These are phyloP conservation scores for Tylopilus vinaceipallidus DNA, from an alignment of 768 basidiomycete genomes.

Conservation along the genomic window DNA sequence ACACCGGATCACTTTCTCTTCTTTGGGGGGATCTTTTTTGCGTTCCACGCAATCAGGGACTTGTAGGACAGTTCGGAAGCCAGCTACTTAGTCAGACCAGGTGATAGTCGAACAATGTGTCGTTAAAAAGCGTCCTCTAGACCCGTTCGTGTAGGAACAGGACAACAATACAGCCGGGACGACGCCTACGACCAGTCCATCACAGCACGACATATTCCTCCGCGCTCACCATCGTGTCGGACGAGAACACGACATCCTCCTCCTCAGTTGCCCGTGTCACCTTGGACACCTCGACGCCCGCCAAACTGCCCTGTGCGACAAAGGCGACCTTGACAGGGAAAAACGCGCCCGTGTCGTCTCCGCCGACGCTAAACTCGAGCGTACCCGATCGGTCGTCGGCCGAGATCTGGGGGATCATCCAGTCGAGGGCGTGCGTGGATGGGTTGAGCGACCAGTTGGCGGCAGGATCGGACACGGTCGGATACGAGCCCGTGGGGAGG, in stretches of 20 bases:
- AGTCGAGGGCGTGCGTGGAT: conserved; percentile 77
- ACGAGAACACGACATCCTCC: conserved; percentile 53
- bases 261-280: conserved; percentile 53
- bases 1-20: background rate
- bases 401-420: conserved; percentile 74
- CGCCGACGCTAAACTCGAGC: conserved; percentile 87
- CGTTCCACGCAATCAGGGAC: background rate
- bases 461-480: conserved; percentile 67
- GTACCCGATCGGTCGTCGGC: conserved; percentile 69
- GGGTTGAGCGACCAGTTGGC: conserved; percentile 81
- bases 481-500: conserved; percentile 84
- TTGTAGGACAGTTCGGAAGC: background rate
- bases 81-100: background rate
- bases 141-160: background rate
- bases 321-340: conserved; percentile 92
- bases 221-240: conserved; percentile 49
- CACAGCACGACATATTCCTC: conserved; percentile 59
- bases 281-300: conserved; percentile 64
- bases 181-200: background rate
- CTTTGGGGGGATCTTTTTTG: background rate
- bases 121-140: background rate
- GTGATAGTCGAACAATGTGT: background rate
- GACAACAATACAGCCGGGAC: background rate
- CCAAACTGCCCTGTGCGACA: conserved; percentile 75
- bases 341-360: conserved; percentile 79